Percentiles rank a stretch among this genome's conserved stretches.
These are phyloP conservation scores for Diaporthe aspalathi DNA, from an alignment of 2,329 filamentous ascomycete genomes.

Conservation along the genomic window DNA sequence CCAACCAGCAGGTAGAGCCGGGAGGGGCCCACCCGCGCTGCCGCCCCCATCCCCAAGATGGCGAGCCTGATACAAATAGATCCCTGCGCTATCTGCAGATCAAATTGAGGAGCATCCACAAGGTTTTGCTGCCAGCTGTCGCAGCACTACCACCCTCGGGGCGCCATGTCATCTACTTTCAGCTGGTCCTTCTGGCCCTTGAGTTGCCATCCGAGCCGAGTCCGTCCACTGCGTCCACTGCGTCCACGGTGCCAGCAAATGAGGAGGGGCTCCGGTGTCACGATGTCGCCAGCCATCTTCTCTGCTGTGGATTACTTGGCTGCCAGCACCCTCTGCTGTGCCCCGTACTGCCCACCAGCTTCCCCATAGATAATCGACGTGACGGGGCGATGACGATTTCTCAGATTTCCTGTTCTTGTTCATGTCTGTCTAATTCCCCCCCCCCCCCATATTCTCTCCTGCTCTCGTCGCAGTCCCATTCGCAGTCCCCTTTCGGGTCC, in stretches of 20 bases:
- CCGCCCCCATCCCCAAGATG: too few relatives aligned
- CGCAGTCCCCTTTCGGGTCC: not conserved
- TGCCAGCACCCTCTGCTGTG: slow-evolving; percentile 3
- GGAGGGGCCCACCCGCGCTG: slow-evolving; percentile 10
- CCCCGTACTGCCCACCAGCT: not conserved
- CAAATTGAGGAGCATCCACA: slow-evolving; percentile 25
- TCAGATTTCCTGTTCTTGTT: not conserved
- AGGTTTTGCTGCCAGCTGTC: not conserved
- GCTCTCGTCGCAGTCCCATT: too few relatives aligned
- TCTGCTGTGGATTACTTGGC: slow-evolving; percentile 26
- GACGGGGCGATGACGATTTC: slow-evolving; percentile 13
- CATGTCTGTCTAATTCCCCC: too few relatives aligned
- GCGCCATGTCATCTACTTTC: slow-evolving; percentile 3
- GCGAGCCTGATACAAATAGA: slow-evolving; percentile 27
- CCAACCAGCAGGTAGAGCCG: slow-evolving; percentile 19
- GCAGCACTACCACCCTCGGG: not conserved
- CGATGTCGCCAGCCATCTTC: slow-evolving; percentile 18
- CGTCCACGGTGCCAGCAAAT: slow-evolving; percentile 19
- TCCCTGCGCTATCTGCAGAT: slow-evolving; percentile 28
- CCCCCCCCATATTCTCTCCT: not conserved
- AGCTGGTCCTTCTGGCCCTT: too few relatives aligned
- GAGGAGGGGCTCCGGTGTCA: slow-evolving; percentile 16
- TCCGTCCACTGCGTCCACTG: too few relatives aligned
- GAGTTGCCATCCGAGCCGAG: not conserved
- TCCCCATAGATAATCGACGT: slow-evolving; percentile 8